Base-by-base conservation (phyloP, 2,329 filamentous ascomycete species). In the Metarhizium robertsii region DNA sequence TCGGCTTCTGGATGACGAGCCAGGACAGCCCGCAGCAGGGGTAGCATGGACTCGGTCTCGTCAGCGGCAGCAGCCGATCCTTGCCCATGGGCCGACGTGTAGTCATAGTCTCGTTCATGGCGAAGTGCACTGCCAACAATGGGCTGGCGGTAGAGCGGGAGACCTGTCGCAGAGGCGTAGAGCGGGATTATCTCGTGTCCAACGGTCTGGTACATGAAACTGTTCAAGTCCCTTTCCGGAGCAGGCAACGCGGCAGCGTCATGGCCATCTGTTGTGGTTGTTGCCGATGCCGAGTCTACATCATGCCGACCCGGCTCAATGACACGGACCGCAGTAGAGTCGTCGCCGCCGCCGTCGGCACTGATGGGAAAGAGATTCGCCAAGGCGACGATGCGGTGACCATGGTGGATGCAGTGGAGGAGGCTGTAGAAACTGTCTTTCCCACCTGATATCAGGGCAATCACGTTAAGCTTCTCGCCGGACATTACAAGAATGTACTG, bases 131-230 rank as follows among this genome's bases (percentile, higher is more conserved):
- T 75, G 45, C 92, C 94, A 1, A 70, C 67, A 62, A 97, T 96
- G 53, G 83, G 75, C 62, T 86, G 82, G 20, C 94, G 85, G 71
- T 94, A 96, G 2, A 99, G 78, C 29, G 92, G 92, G 38, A 97
- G 77, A 0, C 79, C 84, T 2, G 96, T 84, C 38, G 90, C 91
- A 50, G 81, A 71, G 58, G 86, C 85, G 68, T 96, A 97, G 16
- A 96, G 79, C 2, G 92, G 90, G 56, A 97, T 86, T 18, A 96
- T 76, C 56, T 84, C 80, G 71, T 97, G 90, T 13, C 94, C 94
- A 58, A 96, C 89, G 3, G 94, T 99, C 76, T 99, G 94, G 76
- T 97, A 99, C 94, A 99, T 99, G 84, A 94, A 97, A 74, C 92
- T 96, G 71, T 99, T 90, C 63, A 95, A 79, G 69, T 97, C 74